phyloP scores from a whole-genome alignment of 352 stramenopile genomes.

The Globisporangium cederbergense region DNA sequence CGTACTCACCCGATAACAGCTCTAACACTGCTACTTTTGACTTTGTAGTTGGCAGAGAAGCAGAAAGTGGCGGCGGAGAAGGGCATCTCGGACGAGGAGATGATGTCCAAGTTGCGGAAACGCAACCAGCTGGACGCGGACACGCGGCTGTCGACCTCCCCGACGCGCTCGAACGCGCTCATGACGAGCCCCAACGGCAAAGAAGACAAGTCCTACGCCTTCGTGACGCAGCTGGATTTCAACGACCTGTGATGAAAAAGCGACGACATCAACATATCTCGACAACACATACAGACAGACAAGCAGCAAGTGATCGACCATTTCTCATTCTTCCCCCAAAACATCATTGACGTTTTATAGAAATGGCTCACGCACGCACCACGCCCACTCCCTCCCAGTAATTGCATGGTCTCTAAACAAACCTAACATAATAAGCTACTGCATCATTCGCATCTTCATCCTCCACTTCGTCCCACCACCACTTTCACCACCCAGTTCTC shows the following conservation, averaged over 20 bases:
- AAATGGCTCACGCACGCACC: neutral
- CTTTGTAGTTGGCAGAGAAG: constrained; percentile 57
- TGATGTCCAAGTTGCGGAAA: constrained; percentile 74
- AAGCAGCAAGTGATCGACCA: neutral
- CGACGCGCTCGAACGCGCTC: constrained; percentile 33
- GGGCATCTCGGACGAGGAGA: constrained; percentile 82
- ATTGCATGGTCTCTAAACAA: constrained; percentile 9
- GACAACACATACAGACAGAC: neutral
- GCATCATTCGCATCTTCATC: constrained; percentile 6
- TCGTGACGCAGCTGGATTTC: constrained; percentile 72
- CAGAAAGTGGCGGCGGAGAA: constrained; percentile 73
- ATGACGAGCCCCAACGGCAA: constrained; percentile 32
- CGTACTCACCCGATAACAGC: neutral
- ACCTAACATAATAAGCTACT: constrained; percentile 12
- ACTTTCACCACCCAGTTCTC: neutral
- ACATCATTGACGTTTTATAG: constrained; percentile 10
- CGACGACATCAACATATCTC: neutral
- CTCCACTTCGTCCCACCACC: neutral
- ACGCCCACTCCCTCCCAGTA: neutral
- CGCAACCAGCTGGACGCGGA: constrained; percentile 69
- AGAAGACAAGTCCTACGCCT: constrained; percentile 52
- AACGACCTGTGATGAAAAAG: constrained; percentile 43
- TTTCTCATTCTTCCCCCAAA: constrained; percentile 8
- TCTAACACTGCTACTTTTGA: constrained; percentile 8
- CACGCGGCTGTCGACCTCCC: constrained; percentile 64